Conservation (phyloP, 345 rosid genomes). For the Salix dunnii region DNA sequence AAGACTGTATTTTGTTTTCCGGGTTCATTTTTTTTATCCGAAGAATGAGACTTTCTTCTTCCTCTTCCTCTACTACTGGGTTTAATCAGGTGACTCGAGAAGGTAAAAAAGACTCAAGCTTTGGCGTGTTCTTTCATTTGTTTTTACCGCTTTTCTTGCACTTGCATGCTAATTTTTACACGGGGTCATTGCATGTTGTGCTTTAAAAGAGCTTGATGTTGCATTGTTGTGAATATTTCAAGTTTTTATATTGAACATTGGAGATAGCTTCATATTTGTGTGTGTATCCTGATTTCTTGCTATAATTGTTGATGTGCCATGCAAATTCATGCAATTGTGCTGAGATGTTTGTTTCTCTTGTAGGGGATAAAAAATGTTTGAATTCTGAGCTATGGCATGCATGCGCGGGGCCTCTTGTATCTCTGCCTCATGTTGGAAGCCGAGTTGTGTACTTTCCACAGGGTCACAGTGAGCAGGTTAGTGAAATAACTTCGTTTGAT, state of each 20-base stretch:
- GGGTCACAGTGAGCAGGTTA: not conserved
- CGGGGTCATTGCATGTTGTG: not conserved
- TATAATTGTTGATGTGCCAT: not conserved
- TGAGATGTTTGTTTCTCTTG: not conserved
- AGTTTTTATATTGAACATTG: not conserved
- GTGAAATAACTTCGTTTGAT: not conserved
- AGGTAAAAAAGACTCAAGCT: not conserved
- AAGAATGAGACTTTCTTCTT: not conserved
- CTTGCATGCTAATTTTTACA: not conserved
- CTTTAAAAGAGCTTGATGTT: not conserved
- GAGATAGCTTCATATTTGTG: not conserved
- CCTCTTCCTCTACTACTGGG: not conserved
- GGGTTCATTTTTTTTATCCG: not conserved
- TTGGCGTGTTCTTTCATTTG: not conserved
- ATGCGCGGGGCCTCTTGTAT: constrained; percentile 2
- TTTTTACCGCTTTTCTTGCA: not conserved
- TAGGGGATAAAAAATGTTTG: not conserved
- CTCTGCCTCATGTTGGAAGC: not conserved
- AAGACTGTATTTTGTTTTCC: not conserved
- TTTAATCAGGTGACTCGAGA: not conserved
- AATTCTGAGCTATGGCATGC: not conserved
- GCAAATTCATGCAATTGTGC: not conserved
- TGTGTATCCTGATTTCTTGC: not conserved
- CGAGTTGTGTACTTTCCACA: constrained; percentile 3
- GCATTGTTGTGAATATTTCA: not conserved